Evolutionary conservation across 1,139 yeast genomes (phyloP).

Genomic region (Suhomyces wounanorum): DNA sequence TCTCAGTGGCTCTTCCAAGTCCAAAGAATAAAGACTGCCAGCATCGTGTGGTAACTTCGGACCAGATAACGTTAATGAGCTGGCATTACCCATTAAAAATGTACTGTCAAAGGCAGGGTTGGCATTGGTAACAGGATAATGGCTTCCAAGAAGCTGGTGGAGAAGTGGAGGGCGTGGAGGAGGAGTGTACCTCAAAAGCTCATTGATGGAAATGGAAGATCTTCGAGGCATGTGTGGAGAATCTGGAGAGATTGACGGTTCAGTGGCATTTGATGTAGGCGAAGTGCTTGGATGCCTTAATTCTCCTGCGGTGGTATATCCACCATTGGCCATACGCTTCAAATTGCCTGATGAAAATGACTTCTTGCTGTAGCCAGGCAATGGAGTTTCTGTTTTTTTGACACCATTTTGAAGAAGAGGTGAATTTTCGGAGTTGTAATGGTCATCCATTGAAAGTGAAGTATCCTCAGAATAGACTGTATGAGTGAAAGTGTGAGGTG

Average conservation of each 20-base stretch:
- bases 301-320: conserved; percentile 1
- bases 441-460: neutral
- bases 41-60: conserved; percentile 14
- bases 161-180: conserved; percentile 23
- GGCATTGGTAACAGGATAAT: conserved; percentile 37
- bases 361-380: conserved; percentile 4
- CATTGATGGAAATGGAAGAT: conserved; percentile 14
- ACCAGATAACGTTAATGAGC: conserved; percentile 6
- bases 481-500: too few relatives aligned
- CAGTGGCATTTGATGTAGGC: neutral
- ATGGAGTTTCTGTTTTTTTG: neutral
- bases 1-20: conserved; percentile 26
- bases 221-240: conserved; percentile 4
- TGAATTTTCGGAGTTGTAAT: neutral
- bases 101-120: conserved; percentile 12
- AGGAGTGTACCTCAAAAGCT: conserved; percentile 8
- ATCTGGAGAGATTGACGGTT: neutral
- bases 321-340: conserved; percentile 6
- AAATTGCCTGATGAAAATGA: conserved; percentile 8
- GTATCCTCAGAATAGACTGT: neutral
- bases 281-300: conserved; percentile 1
- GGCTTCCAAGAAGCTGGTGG: conserved; percentile 32
- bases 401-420: conserved; percentile 1
- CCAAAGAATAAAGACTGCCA: conserved; percentile 22
- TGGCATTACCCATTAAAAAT: conserved; percentile 5